Evolutionary conservation across 768 basidiomycete species (phyloP).

Genomic region (Tricholoma saponaceum): DNA sequence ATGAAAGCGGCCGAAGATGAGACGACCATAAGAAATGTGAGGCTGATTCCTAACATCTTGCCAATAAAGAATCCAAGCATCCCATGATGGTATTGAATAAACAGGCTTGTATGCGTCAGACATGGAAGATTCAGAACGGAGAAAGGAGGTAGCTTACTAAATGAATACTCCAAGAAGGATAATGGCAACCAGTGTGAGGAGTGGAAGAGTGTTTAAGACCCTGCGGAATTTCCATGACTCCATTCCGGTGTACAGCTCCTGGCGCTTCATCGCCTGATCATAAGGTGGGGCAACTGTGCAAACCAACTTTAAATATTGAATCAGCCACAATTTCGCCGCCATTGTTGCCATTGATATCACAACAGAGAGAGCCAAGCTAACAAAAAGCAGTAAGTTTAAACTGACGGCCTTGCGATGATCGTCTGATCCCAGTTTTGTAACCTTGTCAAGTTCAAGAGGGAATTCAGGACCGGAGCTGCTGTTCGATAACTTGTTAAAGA

Average conservation of each 20-base stretch:
- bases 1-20: neutral
- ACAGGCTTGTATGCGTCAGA: neutral
- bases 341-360: neutral
- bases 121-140: neutral
- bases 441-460: neutral
- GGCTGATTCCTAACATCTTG: neutral
- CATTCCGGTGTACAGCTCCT: neutral
- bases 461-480: neutral
- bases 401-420: neutral
- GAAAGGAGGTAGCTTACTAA: neutral
- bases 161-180: neutral
- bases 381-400: neutral
- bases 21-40: neutral
- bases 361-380: neutral
- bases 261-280: neutral
- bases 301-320: neutral
- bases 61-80: neutral
- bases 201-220: neutral
- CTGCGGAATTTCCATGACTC: neutral
- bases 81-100: neutral
- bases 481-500: neutral
- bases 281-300: neutral
- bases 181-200: neutral
- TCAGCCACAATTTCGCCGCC: neutral
- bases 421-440: neutral